These are phyloP conservation scores for Teunomyces stri DNA, from an alignment of 805 yeast genomes.

Conservation along the genomic window DNA sequence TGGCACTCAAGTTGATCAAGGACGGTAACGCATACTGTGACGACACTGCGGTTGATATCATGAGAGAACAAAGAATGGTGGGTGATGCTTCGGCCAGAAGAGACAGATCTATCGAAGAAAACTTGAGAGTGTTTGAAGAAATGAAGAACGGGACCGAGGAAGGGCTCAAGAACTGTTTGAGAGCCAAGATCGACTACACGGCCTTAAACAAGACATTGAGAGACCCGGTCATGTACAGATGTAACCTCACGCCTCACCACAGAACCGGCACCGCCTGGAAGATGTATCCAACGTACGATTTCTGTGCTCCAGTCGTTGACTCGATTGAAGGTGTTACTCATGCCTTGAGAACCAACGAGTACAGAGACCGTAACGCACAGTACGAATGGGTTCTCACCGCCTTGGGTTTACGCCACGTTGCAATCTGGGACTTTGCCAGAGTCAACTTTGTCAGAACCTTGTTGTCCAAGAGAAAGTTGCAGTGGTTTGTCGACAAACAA, in stretches of 20 bases:
- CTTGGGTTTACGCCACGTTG: slow-evolving; percentile 81
- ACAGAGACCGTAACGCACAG: slow-evolving; percentile 98
- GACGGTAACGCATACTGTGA: slow-evolving; percentile 98
- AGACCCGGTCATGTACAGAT: slow-evolving; percentile 97
- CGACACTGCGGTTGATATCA: slow-evolving; percentile 88
- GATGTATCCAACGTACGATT: slow-evolving; percentile 96
- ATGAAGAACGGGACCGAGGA: slow-evolving; percentile 93
- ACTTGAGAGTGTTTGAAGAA: slow-evolving; percentile 80
- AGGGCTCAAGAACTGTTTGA: slow-evolving; percentile 87
- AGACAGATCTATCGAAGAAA: slow-evolving; percentile 91
- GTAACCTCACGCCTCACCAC: slow-evolving; percentile 96
- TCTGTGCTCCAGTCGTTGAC: slow-evolving; percentile 97
- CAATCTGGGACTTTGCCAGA: slow-evolving; percentile 97
- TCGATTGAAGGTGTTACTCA: slow-evolving; percentile 96
- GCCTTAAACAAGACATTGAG: slow-evolving; percentile 92
- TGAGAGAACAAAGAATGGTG: slow-evolving; percentile 99
- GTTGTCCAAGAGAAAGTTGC: slow-evolving; percentile 94
- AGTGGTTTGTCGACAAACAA: slow-evolving; percentile 96
- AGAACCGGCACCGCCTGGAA: slow-evolving; percentile 94
- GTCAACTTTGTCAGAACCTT: slow-evolving; percentile 95
- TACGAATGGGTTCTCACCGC: slow-evolving; percentile 93
- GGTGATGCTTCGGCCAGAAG: slow-evolving; percentile 92
- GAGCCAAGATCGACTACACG: slow-evolving; percentile 94
- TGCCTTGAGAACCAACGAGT: slow-evolving; percentile 95
- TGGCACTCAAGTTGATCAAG: slow-evolving; percentile 81